Percentiles rank a stretch among this genome's conserved stretches.
Conservation (phyloP, 495 filamentous ascomycete genomes). For the Terfezia boudieri region DNA sequence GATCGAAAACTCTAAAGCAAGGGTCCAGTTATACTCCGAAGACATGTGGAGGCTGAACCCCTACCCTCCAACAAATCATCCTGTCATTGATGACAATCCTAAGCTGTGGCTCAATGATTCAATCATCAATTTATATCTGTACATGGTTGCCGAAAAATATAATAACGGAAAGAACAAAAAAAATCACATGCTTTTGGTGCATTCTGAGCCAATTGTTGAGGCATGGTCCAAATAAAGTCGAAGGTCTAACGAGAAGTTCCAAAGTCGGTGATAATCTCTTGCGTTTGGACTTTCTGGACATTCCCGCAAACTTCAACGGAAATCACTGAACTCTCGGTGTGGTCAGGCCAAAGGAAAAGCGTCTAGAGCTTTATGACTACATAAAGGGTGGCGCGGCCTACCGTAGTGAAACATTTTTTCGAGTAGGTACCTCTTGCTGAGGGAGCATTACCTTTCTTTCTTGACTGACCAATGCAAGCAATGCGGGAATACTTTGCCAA, state of each 20-base stretch:
- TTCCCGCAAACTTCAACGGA: conserved; percentile 8
- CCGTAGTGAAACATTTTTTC: not conserved
- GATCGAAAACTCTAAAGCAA: not conserved
- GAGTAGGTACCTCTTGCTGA: too few species aligned
- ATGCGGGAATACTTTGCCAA: conserved; percentile 8
- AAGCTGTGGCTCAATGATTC: conserved; percentile 15
- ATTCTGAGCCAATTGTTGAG: conserved; percentile 1
- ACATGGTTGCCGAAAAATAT: conserved; percentile 8
- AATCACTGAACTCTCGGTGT: conserved; percentile 15
- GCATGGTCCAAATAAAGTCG: conserved; percentile 3
- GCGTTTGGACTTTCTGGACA: conserved; percentile 11
- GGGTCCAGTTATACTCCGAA: not conserved
- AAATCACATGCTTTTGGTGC: conserved; percentile 5
- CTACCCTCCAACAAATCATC: not conserved
- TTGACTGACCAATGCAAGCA: conserved; percentile 4
- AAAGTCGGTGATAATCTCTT: conserved; percentile 5
- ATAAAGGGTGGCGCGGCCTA: not conserved
- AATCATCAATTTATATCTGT: conserved; percentile 14
- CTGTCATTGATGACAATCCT: not conserved
- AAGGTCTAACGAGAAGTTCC: conserved; percentile 7
- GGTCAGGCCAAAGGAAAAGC: conserved; percentile 11
- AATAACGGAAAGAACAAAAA: conserved; percentile 2
- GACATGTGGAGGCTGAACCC: not conserved
- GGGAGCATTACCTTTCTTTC: not conserved
- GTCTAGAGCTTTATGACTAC: conserved; percentile 17